phyloP scores from a whole-genome alignment of 2,329 filamentous ascomycete genomes.

The Colletotrichum orchidophilum region DNA sequence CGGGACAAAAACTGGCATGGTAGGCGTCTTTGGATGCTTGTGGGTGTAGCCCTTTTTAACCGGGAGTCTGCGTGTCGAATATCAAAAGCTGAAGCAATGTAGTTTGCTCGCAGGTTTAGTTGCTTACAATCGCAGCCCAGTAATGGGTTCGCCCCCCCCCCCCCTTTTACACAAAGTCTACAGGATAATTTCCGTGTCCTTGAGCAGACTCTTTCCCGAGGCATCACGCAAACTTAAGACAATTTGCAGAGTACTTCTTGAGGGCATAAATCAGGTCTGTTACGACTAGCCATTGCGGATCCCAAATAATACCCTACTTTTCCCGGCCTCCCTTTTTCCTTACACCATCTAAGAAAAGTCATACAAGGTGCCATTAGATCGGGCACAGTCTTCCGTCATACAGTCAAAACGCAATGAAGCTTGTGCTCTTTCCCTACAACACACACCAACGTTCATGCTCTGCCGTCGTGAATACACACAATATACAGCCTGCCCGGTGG shows the following conservation, averaged over 20 bases:
- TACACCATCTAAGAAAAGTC: conserved; percentile 30
- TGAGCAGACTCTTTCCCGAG: too few species aligned
- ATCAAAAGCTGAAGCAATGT: not conserved
- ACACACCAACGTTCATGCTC: conserved; percentile 10
- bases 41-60: not conserved
- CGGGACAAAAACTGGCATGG: not conserved
- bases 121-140: not conserved
- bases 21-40: not conserved
- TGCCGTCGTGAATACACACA: conserved; percentile 19
- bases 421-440: not conserved
- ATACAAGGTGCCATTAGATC: conserved; percentile 2
- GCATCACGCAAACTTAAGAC: not conserved
- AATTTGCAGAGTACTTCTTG: not conserved
- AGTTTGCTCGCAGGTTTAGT: not conserved
- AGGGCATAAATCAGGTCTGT: conserved; percentile 28
- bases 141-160: not conserved
- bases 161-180: not conserved
- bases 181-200: too few species aligned
- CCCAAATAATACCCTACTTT: conserved; percentile 29
- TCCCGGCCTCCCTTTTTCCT: conserved; percentile 25
- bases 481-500: conserved; percentile 17
- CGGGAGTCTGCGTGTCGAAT: not conserved
- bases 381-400: conserved; percentile 8
- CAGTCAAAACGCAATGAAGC: not conserved
- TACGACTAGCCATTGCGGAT: conserved; percentile 26